These are phyloP conservation scores for Nicotiana otophora DNA, from an alignment of 257 asterid genomes.

Conservation along the genomic window DNA sequence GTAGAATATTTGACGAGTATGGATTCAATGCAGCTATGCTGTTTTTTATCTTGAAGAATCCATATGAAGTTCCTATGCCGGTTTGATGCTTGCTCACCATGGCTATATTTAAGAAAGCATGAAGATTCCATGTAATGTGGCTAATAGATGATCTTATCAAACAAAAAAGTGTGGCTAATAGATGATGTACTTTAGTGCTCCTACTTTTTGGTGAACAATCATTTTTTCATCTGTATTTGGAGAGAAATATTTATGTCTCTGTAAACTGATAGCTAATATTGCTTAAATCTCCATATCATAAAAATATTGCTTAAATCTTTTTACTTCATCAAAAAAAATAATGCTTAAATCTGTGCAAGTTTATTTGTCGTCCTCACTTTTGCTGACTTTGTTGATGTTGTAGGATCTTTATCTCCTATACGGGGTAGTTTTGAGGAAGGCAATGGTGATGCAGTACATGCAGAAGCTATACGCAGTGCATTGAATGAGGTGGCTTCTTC, in stretches of 20 bases:
- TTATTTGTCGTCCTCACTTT: neutral
- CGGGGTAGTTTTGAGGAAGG: slow-evolving; percentile 48
- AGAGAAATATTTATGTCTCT: neutral
- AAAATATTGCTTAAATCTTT: too few relatives aligned
- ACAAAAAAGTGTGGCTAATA: neutral
- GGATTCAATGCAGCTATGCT: neutral
- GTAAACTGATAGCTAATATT: neutral
- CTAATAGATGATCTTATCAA: neutral
- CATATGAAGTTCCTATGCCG: too few relatives aligned
- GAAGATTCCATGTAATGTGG: neutral
- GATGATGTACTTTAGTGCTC: neutral
- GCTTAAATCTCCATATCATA: too few relatives aligned
- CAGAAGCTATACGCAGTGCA: slow-evolving; percentile 78
- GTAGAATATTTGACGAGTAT: neutral
- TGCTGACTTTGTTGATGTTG: neutral
- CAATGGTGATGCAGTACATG: slow-evolving; percentile 45
- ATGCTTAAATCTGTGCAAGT: neutral
- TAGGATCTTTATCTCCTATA: slow-evolving; percentile 65
- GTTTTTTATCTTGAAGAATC: neutral
- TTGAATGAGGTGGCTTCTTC: slow-evolving; percentile 79
- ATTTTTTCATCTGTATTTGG: neutral
- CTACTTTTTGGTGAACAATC: neutral
- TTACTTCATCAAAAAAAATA: too few relatives aligned
- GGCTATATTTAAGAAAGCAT: neutral
- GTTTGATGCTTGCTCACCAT: neutral